Conservation (phyloP, 169 alveolate species). For the Plasmodium reichenowi region DNA sequence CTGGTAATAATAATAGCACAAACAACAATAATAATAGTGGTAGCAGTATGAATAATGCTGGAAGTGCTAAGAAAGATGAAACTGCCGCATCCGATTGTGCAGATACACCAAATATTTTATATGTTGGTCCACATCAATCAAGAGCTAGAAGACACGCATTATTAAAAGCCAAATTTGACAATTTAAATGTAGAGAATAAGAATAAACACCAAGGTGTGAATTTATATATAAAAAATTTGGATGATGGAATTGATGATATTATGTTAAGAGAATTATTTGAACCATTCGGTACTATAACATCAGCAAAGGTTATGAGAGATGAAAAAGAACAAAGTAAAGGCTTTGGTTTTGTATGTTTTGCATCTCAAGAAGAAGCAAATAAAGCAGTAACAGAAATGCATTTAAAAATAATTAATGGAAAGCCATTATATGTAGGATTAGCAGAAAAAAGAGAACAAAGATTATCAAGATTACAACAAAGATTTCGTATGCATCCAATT, state of each 20-base stretch:
- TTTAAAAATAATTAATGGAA: constrained; percentile 89
- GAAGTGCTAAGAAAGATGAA: not conserved
- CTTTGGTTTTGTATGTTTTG: constrained; percentile 98
- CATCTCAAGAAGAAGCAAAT: constrained; percentile 96
- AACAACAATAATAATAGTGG: not conserved
- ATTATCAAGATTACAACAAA: constrained; percentile 91
- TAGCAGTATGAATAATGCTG: constrained; percentile 13
- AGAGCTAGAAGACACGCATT: constrained; percentile 92
- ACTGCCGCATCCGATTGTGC: constrained; percentile 7
- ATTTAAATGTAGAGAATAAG: constrained; percentile 79
- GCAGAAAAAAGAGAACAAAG: constrained; percentile 94
- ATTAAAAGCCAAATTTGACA: constrained; percentile 90
- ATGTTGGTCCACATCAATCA: constrained; percentile 92
- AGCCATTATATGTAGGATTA: constrained; percentile 95
- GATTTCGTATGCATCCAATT: constrained; percentile 87
- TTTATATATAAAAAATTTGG: constrained; percentile 94
- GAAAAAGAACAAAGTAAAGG: constrained; percentile 95
- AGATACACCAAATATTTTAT: constrained; percentile 76
- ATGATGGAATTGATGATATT: constrained; percentile 91
- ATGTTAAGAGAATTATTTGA: constrained; percentile 90
- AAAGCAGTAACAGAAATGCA: constrained; percentile 98
- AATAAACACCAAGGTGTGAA: constrained; percentile 90
- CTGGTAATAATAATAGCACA: not conserved
- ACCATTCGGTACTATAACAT: constrained; percentile 92
- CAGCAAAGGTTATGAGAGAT: constrained; percentile 95